These are phyloP conservation scores for Sphaerostilbella broomeana DNA, from an alignment of 2,329 filamentous ascomycete species.

Conservation along the genomic window DNA sequence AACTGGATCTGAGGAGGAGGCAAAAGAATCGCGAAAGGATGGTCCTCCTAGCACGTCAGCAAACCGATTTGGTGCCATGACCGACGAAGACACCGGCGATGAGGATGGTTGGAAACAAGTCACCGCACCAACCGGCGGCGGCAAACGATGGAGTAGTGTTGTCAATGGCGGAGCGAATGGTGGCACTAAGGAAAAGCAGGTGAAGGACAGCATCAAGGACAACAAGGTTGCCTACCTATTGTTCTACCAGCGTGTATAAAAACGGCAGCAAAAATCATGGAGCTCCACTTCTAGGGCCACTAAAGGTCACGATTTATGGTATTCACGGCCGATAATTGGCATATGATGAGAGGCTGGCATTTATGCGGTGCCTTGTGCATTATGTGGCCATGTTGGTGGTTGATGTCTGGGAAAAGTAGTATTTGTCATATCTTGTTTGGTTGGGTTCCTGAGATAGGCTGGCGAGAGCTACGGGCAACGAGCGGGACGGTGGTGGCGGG, in stretches of 20 bases:
- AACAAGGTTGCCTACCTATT: conserved; percentile 96
- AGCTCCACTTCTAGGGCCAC: no score
- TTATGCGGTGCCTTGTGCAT: conserved; percentile 4
- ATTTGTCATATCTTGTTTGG: conserved; percentile 1
- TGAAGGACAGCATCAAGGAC: conserved; percentile 67
- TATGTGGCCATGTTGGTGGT: background rate
- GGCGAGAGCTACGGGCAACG: conserved; percentile 16
- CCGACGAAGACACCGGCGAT: conserved; percentile 60
- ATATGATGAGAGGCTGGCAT: background rate
- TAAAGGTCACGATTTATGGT: conserved; percentile 1
- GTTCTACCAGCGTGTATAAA: conserved; percentile 76
- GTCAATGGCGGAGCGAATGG: conserved; percentile 58
- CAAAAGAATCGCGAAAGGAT: conserved; percentile 60
- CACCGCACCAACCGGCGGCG: conserved; percentile 49
- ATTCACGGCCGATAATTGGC: background rate
- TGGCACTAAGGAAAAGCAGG: conserved; percentile 49
- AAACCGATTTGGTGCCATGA: conserved; percentile 69
- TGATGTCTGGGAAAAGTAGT: conserved; percentile 1
- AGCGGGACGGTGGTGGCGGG: conserved; percentile 16
- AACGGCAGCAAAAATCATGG: no score
- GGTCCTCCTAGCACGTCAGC: conserved; percentile 39
- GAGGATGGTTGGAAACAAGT: conserved; percentile 83
- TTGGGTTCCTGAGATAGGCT: background rate
- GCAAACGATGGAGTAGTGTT: conserved; percentile 63
- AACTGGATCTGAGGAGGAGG: conserved; percentile 69